These are phyloP conservation scores for Lepidium didymum DNA, from an alignment of 345 rosid genomes.

Conservation along the genomic window DNA sequence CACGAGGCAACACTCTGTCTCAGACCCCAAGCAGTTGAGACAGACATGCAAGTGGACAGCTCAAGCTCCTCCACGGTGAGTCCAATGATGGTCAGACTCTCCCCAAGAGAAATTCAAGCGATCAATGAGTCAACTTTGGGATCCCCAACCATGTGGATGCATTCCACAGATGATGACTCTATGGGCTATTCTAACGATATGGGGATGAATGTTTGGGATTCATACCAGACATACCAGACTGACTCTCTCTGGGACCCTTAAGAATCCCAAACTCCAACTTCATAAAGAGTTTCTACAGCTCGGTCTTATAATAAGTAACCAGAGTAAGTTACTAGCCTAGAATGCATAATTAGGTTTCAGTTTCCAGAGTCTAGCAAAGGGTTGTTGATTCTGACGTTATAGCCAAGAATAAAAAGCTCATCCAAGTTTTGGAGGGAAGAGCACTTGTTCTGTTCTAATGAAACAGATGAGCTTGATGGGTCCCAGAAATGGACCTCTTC, in stretches of 20 bases:
- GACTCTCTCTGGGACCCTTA: conserved; percentile 30
- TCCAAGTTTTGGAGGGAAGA: conserved; percentile 25
- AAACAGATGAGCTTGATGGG: conserved; percentile 15
- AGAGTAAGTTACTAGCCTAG: neutral
- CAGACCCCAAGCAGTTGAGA: conserved; percentile 10
- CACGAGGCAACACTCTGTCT: conserved; percentile 50
- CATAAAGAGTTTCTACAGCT: neutral
- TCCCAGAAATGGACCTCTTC: conserved; percentile 25
- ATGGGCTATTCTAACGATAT: conserved; percentile 6
- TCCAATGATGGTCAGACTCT: conserved; percentile 56
- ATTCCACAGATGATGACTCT: conserved; percentile 22
- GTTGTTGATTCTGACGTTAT: conserved; percentile 25
- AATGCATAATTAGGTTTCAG: neutral
- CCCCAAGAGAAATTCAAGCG: conserved; percentile 75
- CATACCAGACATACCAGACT: conserved; percentile 27
- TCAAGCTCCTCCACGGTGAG: conserved; percentile 18
- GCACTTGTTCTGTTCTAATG: neutral
- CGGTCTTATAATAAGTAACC: neutral
- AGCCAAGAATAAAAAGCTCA: conserved; percentile 18
- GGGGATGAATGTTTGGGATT: conserved; percentile 20
- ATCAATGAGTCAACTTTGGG: conserved; percentile 81
- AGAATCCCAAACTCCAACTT: neutral
- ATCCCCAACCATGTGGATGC: conserved; percentile 78
- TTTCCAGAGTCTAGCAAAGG: conserved; percentile 23
- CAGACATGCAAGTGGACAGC: conserved; percentile 17